Conservation (phyloP, 768 basidiomycete species). For the Rhizopogon vinicolor region DNA sequence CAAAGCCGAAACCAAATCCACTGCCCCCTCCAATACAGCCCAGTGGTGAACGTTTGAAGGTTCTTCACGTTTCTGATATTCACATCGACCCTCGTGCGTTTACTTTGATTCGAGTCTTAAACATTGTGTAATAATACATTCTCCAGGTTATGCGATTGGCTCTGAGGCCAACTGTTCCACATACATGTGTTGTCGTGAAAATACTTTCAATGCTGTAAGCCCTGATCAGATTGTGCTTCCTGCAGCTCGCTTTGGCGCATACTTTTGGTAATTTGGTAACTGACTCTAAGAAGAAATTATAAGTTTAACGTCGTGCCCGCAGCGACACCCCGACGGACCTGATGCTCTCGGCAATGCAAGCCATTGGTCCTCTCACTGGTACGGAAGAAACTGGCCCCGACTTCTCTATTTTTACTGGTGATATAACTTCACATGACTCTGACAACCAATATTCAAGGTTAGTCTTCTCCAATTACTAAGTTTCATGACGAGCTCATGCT, state of each 20-base stretch:
- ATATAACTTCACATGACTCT: slow-evolving; percentile 67
- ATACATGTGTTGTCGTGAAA: slow-evolving; percentile 57
- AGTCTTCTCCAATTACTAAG: slow-evolving; percentile 4
- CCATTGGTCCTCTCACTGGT: slow-evolving; percentile 60
- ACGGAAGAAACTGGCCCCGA: slow-evolving; percentile 57
- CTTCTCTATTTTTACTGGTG: slow-evolving; percentile 68
- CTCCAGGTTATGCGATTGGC: slow-evolving; percentile 59
- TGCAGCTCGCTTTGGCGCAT: slow-evolving; percentile 64
- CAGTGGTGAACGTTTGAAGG: slow-evolving; percentile 42
- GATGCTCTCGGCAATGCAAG: slow-evolving; percentile 50
- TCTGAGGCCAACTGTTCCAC: slow-evolving; percentile 66
- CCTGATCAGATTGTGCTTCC: slow-evolving; percentile 44
- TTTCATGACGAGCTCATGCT: neutral
- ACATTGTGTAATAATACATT: neutral
- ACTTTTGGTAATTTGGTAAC: slow-evolving; percentile 35
- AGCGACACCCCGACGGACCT: slow-evolving; percentile 63
- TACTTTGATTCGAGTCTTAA: neutral
- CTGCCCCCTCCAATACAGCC: slow-evolving; percentile 36
- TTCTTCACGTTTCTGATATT: slow-evolving; percentile 45
- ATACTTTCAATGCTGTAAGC: slow-evolving; percentile 40
- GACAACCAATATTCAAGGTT: slow-evolving; percentile 62
- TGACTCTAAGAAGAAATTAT: neutral
- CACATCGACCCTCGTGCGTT: slow-evolving; percentile 47
- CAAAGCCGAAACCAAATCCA: slow-evolving; percentile 45
- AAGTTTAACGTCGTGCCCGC: neutral